Evolutionary conservation across 768 basidiomycete species (phyloP).

Genomic region (Suillus subaureus): DNA sequence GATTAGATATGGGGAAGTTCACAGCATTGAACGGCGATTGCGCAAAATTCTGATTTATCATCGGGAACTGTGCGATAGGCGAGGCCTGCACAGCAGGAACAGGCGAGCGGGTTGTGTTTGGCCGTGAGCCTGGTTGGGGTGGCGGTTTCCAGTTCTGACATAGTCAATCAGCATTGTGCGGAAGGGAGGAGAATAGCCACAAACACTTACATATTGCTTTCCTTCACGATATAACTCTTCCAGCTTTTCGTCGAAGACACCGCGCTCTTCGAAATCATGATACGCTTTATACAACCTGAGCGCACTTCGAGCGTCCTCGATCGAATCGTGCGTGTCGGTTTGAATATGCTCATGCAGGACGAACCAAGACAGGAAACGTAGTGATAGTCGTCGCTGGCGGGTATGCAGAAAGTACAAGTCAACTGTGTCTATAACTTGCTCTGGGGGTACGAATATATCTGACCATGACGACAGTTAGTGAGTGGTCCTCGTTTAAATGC

Average conservation of each 20-base stretch:
- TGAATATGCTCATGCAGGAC: constrained; percentile 92
- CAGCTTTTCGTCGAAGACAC: constrained; percentile 82
- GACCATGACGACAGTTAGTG: not conserved
- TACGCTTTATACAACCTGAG: constrained; percentile 84
- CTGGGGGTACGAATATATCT: constrained; percentile 96
- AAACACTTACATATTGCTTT: constrained; percentile 62
- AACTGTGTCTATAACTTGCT: constrained; percentile 96
- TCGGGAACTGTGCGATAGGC: constrained; percentile 29
- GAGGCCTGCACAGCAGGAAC: constrained; percentile 8
- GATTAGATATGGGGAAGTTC: constrained; percentile 17
- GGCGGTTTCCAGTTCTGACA: constrained; percentile 63
- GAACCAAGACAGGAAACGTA: constrained; percentile 94
- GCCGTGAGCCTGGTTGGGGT: constrained; percentile 17
- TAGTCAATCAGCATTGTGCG: constrained; percentile 7
- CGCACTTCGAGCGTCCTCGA: constrained; percentile 92
- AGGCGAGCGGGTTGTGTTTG: constrained; percentile 12
- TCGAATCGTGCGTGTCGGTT: constrained; percentile 95
- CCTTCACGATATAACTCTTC: constrained; percentile 85
- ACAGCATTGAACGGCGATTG: constrained; percentile 19
- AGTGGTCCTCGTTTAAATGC: not conserved
- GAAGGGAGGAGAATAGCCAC: not conserved
- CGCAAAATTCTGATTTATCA: constrained; percentile 28
- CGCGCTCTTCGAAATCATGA: constrained; percentile 71
- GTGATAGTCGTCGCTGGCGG: constrained; percentile 84
- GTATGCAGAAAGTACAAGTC: constrained; percentile 88